Conservation (phyloP, 495 filamentous ascomycete species). For the Ascodesmis nigricans region DNA sequence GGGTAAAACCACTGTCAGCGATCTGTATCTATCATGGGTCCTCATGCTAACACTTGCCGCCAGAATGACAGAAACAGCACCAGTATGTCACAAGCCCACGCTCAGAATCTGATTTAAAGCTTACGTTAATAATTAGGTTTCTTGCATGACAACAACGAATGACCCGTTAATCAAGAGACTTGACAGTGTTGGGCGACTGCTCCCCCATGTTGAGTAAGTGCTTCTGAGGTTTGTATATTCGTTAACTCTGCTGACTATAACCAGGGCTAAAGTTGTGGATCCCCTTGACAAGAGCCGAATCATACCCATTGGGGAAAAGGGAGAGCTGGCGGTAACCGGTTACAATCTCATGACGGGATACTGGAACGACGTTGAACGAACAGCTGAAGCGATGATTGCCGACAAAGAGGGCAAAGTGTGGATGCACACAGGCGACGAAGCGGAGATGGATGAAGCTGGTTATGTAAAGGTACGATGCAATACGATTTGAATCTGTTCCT, state of each 20-base stretch:
- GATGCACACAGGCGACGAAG: slow-evolving; percentile 85
- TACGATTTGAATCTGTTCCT: too few species aligned
- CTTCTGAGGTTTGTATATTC: too few species aligned
- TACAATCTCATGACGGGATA: slow-evolving; percentile 86
- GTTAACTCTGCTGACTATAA: slow-evolving; percentile 11
- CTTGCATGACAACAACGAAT: slow-evolving; percentile 64
- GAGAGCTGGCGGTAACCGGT: slow-evolving; percentile 66
- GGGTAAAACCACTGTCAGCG: slow-evolving; percentile 21
- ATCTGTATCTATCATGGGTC: background rate
- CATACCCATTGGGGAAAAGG: slow-evolving; percentile 40
- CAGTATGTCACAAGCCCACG: slow-evolving; percentile 29
- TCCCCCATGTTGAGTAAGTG: slow-evolving; percentile 48
- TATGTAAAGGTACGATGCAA: slow-evolving; percentile 31
- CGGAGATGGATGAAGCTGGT: slow-evolving; percentile 53
- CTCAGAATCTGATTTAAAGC: background rate
- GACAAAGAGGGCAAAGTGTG: slow-evolving; percentile 40
- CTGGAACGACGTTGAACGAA: slow-evolving; percentile 48
- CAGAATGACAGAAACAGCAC: slow-evolving; percentile 82
- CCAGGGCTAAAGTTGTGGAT: slow-evolving; percentile 56
- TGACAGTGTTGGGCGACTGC: slow-evolving; percentile 47
- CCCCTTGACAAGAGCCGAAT: slow-evolving; percentile 32
- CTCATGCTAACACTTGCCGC: background rate
- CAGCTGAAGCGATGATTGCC: slow-evolving; percentile 43
- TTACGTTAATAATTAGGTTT: slow-evolving; percentile 16
- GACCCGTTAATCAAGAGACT: slow-evolving; percentile 67